phyloP scores from a whole-genome alignment of 1,139 yeast species.

The Kodamaea derodonti region DNA sequence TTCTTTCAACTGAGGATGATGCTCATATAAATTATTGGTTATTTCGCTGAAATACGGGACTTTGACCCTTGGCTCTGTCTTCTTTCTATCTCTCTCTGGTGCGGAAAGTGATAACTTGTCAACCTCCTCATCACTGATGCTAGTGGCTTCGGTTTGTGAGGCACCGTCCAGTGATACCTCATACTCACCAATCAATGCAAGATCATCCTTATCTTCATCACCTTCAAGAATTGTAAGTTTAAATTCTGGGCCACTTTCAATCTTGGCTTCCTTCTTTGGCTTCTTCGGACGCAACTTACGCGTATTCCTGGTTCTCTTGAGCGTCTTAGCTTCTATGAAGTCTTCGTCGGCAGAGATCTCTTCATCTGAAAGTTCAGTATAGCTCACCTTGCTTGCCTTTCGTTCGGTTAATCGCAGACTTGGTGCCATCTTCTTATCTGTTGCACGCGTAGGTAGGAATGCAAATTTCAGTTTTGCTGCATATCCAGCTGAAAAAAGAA shows the following conservation, averaged over 20 bases:
- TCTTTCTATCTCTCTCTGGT: conserved; percentile 23
- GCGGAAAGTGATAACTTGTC: not conserved
- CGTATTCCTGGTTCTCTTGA: conserved; percentile 9
- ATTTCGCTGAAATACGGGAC: conserved; percentile 64
- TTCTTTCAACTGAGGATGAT: conserved; percentile 73
- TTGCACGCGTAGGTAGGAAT: not conserved
- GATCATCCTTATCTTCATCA: conserved; percentile 21
- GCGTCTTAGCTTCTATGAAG: conserved; percentile 12
- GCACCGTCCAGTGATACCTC: conserved; percentile 16
- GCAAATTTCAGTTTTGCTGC: not conserved
- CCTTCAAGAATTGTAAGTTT: conserved; percentile 14
- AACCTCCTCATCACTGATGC: conserved; percentile 17
- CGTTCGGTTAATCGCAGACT: not conserved
- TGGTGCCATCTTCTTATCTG: not conserved
- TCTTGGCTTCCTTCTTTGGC: conserved; percentile 10
- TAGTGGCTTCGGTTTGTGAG: conserved; percentile 22
- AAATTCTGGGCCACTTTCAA: conserved; percentile 21
- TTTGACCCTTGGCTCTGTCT: conserved; percentile 50
- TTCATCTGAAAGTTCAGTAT: conserved; percentile 21
- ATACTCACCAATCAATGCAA: conserved; percentile 14
- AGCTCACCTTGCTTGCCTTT: conserved; percentile 16
- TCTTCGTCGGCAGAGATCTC: conserved; percentile 17
- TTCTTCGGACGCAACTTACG: conserved; percentile 11
- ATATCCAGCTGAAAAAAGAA: too few relatives aligned
- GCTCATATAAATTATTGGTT: conserved; percentile 60